Conservation (phyloP, 2,329 filamentous ascomycete species). For the Colletotrichum camelliae region DNA sequence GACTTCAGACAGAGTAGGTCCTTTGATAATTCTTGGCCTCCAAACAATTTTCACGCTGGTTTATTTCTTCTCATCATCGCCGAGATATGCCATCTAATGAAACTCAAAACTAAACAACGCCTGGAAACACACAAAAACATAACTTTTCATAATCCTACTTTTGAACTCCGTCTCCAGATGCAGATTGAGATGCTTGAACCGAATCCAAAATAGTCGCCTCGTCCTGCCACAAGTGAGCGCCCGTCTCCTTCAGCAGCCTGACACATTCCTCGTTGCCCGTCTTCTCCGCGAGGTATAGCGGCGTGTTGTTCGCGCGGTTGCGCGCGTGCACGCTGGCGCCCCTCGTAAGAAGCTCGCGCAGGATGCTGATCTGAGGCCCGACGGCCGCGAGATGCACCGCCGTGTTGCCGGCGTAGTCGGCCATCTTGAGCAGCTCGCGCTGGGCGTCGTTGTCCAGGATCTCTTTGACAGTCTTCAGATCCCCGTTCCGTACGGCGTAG, state of each 20-base stretch:
- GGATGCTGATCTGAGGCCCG: constrained; percentile 57
- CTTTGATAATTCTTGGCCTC: neutral
- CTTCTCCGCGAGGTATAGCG: constrained; percentile 67
- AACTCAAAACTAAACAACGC: neutral
- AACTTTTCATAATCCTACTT: neutral
- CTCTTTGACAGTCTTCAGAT: constrained; percentile 68
- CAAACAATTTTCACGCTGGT: neutral
- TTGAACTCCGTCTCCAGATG: constrained; percentile 15
- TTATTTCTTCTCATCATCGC: neutral
- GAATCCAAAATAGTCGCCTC: constrained; percentile 18
- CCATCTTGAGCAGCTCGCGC: constrained; percentile 71
- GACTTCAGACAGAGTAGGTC: neutral
- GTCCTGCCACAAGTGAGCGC: constrained; percentile 63
- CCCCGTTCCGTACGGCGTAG: constrained; percentile 78
- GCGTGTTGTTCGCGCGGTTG: constrained; percentile 70
- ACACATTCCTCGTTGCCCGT: constrained; percentile 60
- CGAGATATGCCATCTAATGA: neutral
- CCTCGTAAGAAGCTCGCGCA: constrained; percentile 62
- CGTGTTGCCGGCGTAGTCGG: constrained; percentile 85
- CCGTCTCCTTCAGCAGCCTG: constrained; percentile 60
- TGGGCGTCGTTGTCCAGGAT: constrained; percentile 68
- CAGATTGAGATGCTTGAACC: constrained; percentile 10
- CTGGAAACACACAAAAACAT: neutral
- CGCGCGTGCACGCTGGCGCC: constrained; percentile 72
- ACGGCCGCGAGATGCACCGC: constrained; percentile 64